phyloP scores from a whole-genome alignment of 2,329 filamentous ascomycete species.

The Neonectria hederae region DNA sequence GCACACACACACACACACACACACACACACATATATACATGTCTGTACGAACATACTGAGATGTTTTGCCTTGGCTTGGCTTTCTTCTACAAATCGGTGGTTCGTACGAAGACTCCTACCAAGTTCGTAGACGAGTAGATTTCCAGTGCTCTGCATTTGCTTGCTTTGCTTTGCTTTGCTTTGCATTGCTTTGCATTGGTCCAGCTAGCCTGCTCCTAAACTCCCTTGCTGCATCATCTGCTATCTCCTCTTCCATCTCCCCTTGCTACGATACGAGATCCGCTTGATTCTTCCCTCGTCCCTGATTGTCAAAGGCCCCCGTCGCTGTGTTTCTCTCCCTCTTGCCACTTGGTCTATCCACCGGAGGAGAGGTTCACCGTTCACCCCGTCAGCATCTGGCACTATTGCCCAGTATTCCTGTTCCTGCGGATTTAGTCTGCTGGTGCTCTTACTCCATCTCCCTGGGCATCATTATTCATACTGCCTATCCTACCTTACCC shows the following conservation, averaged over 20 bases:
- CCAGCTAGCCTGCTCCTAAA: not conserved
- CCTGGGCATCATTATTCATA: constrained; percentile 4
- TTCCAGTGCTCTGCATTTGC: not conserved
- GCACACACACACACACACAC: not conserved
- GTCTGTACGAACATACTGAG: not conserved
- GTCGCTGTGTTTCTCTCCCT: not conserved
- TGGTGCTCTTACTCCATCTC: constrained; percentile 1
- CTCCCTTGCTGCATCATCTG: not conserved
- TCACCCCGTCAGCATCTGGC: constrained; percentile 10
- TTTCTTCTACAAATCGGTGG: not conserved
- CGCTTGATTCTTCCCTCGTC: not conserved
- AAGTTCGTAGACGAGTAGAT: not conserved
- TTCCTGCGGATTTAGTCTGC: not conserved
- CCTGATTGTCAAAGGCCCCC: not conserved
- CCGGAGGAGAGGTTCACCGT: constrained; percentile 5
- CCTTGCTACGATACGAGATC: not conserved
- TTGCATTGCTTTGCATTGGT: constrained; percentile 5
- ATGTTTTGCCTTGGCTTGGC: constrained; percentile 7
- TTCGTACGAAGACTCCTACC: not conserved
- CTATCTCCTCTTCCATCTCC: not conserved
- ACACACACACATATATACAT: not conserved
- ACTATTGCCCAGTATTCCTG: constrained; percentile 13
- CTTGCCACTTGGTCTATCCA: not conserved
- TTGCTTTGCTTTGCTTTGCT: constrained; percentile 6
- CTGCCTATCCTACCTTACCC: not conserved